A percentile compares a stretch with the other conserved stretches of the same genome.
Conservation (phyloP, 371 early-diverging fungal species). For the Thermomucor indicae-seudaticae region DNA sequence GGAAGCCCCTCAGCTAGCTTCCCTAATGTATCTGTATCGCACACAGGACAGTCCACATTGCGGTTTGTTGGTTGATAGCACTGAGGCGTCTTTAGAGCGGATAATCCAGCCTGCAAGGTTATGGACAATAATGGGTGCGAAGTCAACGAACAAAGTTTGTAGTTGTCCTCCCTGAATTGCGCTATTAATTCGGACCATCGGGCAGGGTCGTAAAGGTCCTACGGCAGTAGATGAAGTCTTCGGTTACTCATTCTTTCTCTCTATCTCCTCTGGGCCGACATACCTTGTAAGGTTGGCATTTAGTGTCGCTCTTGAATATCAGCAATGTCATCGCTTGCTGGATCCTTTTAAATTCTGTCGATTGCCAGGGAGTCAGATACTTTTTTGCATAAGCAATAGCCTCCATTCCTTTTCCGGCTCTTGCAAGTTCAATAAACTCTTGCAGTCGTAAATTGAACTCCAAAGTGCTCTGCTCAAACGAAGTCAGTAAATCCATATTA, state of each 20-base stretch:
- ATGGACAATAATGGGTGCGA: constrained; percentile 79
- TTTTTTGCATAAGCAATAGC: constrained; percentile 86
- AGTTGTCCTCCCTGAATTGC: constrained; percentile 82
- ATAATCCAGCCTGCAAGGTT: constrained; percentile 88
- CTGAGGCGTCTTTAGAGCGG: constrained; percentile 85
- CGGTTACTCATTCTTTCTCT: too few species aligned
- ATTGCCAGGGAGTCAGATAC: constrained; percentile 72
- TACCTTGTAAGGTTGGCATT: constrained; percentile 47
- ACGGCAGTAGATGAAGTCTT: too few species aligned
- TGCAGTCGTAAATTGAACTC: constrained; percentile 93
- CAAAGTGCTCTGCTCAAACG: constrained; percentile 67
- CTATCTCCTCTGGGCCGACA: too few species aligned
- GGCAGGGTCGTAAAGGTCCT: constrained; percentile 65
- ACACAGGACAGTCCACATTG: constrained; percentile 94
- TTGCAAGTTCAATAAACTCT: constrained; percentile 87
- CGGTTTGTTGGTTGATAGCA: constrained; percentile 71
- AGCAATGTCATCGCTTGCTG: constrained; percentile 86
- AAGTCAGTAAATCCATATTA: neutral
- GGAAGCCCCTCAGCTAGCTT: constrained; percentile 81
- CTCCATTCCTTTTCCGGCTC: constrained; percentile 55
- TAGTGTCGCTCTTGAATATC: constrained; percentile 72
- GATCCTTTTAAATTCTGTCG: constrained; percentile 68
- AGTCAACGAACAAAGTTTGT: constrained; percentile 80
- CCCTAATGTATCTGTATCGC: constrained; percentile 79
- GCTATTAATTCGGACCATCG: constrained; percentile 78